Conservation (phyloP, 2,329 filamentous ascomycete species). For the Fusarium newnesense region DNA sequence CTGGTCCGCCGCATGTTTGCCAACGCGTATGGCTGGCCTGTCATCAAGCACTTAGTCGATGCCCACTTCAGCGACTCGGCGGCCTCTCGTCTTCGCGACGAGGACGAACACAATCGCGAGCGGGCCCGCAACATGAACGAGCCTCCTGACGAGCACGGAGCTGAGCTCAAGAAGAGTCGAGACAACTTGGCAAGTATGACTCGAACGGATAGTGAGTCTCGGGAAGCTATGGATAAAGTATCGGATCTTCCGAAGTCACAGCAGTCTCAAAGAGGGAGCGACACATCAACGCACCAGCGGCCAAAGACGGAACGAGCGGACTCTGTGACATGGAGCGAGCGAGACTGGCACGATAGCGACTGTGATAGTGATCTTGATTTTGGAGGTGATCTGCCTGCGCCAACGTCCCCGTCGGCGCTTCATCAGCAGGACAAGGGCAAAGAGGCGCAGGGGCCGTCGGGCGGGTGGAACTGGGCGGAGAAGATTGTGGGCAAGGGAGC, state of each 20-base stretch:
- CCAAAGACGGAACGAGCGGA: constrained; percentile 53
- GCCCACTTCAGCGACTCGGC: constrained; percentile 86
- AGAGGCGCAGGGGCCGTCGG: constrained; percentile 32
- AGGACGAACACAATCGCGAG: constrained; percentile 73
- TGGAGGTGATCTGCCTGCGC: constrained; percentile 34
- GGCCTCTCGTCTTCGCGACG: constrained; percentile 71
- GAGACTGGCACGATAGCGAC: constrained; percentile 46
- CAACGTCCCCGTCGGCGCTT: constrained; percentile 24
- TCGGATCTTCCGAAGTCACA: constrained; percentile 54
- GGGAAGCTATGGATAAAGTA: constrained; percentile 57
- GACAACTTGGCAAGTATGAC: constrained; percentile 26
- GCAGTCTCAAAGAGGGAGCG: constrained; percentile 36
- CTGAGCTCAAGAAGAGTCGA: constrained; percentile 64
- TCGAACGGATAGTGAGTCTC: constrained; percentile 45
- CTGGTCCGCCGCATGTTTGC: constrained; percentile 96
- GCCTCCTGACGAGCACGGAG: constrained; percentile 69
- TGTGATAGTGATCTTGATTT: constrained; percentile 44
- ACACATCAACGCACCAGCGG: constrained; percentile 24
- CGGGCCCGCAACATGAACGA: constrained; percentile 70
- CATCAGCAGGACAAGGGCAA: constrained; percentile 38
- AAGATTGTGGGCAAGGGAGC: constrained; percentile 61
- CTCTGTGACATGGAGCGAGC: constrained; percentile 70
- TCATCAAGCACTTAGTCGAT: constrained; percentile 93
- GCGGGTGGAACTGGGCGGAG: constrained; percentile 64
- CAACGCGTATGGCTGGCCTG: constrained; percentile 97